Percentiles rank a stretch among this genome's conserved stretches.
Evolutionary conservation across 129 eudicot genomes (phyloP).

Genomic region (Cynara cardunculus): DNA sequence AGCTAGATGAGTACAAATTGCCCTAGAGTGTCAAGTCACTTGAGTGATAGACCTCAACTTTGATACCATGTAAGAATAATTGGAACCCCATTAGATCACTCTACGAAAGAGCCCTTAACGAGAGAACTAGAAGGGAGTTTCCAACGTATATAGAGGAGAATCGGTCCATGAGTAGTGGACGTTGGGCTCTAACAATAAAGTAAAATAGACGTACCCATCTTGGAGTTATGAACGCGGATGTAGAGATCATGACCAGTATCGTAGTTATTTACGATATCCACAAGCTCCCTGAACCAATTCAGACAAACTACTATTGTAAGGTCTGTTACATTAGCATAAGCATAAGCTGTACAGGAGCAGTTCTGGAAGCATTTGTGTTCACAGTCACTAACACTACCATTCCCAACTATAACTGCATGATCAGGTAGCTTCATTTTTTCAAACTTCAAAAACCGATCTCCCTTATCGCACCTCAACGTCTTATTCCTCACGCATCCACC

Average conservation of each 20-base stretch:
- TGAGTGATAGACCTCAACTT: no score
- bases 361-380: conserved; percentile 18
- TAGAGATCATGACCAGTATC: conserved; percentile 19
- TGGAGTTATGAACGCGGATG: conserved; percentile 19
- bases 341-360: conserved; percentile 40
- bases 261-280: conserved; percentile 11
- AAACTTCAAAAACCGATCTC: conserved; percentile 21
- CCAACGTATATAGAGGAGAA: not conserved
- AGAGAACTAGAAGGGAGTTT: no score
- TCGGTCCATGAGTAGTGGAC: not conserved
- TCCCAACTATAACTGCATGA: conserved; percentile 13
- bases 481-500: conserved; percentile 37
- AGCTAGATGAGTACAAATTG: no score
- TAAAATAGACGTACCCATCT: conserved; percentile 12
- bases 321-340: conserved; percentile 30
- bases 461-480: conserved; percentile 12
- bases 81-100: no score
- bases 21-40: no score
- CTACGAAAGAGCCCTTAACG: no score
- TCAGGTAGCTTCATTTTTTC: conserved; percentile 37
- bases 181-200: not conserved
- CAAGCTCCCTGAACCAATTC: conserved; percentile 34
- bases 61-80: no score
- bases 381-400: conserved; percentile 23
- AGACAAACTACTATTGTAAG: conserved; percentile 21